Base-by-base conservation (phyloP, 2,329 filamentous ascomycete species). In the Botrytis fabae region DNA sequence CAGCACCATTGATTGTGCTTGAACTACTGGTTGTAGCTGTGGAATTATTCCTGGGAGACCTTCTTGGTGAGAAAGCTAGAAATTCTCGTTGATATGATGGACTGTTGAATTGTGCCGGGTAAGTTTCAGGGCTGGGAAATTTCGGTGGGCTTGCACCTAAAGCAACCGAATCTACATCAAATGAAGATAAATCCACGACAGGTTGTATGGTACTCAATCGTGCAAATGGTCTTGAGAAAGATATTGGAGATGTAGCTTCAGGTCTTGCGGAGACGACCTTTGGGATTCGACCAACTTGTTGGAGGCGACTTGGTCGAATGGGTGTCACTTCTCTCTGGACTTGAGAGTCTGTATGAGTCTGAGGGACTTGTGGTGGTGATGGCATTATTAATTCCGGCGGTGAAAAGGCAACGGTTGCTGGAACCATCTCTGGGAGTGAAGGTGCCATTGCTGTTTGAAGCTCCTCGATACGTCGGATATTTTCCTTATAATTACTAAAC, bases 281-380 rank as follows among this genome's bases (percentile, higher is more conserved):
- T 14, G 95, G 95, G 69, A 97, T 97, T 25, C 95, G 89, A 14
- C 94, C 95, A 64, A 97, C 90, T 77, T 95, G 93, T 42, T 91
- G 89, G 28, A 97, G 84, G 72, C 94, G 88, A 79, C 89, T 93
- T 16, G 88, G 88, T 16, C 77, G 76, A 57, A 75, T 66, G 57
- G 77, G 76, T 63, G 75, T 75, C 8, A 73, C 74, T 51, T 77
- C 75, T 65, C 71, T 71, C 16, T 40, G 72, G 9, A 79, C 54
- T 71, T 79, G 75, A 38, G 80, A 59, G 22, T 80, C 74, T 16
- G 25, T 20, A 20, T 61, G 38, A 62, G 76, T 75, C 69, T 76
- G 75, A n/a, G 75, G 66, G 40, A 76, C 59, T 40, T 78, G 76
- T 20, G 70, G 70, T 48, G 70, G 38, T 28, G 75, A 74, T 12